Base-by-base conservation (phyloP, 495 filamentous ascomycete species). In the Filosporella fistucella region DNA sequence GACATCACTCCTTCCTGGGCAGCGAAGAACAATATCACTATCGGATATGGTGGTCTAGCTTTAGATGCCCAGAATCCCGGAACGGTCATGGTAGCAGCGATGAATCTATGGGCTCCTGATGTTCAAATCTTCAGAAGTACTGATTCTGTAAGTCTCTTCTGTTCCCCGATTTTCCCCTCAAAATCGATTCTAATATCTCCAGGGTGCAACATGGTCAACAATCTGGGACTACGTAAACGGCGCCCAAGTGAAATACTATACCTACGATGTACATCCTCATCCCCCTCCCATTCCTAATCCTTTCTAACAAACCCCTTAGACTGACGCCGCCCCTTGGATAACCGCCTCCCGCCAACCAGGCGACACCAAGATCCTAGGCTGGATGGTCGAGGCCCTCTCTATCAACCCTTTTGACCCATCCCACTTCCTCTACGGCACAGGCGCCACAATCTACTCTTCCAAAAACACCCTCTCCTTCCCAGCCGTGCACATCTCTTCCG, bases 351-450 rank as follows among this genome's bases (percentile, higher is more conserved):
- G 30, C 25, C 32, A 22, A 22, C 18, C 29, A 24, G 14, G 20
- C 14, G 43, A 36, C 20, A 25, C 43, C 5, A 38, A 43, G 21
- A 32, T 29, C 21, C 26, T 43, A 43, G 80, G 80, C 28, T 82
- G 80, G 78, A 81, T 81, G 80, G 78, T 83, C 28, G 78, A 82
- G 38, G 64, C 75, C 0, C 65, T 83, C 20, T 70, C 74, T n/a
- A 82, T 84, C 40, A 67, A 84, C 48, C 80, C 80, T 2, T 66
- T 71, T 21, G 72, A 84, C 52, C 74, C 74, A 42, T 69, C 81
- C 56, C 78, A 82, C 57, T 78, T 76, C 67, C 40, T 56, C 4
- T 56, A 56, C 26, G 54, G 54, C 25, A 56, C 54, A 4, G 54
- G 54, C n/a, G 12, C 35, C 2, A 56, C 54, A 5, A 58, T 82